A percentile compares a stretch with the other conserved stretches of the same genome.
Conservation (phyloP, 257 asterid species). For the Linderniella brevidens region DNA sequence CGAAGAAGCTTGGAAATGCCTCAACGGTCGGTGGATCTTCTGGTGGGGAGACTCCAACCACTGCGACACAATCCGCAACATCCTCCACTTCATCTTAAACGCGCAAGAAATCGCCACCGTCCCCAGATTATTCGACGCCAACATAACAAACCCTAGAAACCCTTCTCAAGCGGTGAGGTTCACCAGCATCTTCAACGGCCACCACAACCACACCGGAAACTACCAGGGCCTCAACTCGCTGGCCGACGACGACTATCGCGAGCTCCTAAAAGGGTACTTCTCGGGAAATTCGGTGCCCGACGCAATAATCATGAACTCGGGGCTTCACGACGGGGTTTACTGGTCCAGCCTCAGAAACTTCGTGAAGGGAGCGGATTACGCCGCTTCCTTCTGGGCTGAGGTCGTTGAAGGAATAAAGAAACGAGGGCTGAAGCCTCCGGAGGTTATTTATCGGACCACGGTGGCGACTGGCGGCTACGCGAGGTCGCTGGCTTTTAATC, state of each 20-base stretch:
- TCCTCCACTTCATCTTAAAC: slow-evolving; percentile 47
- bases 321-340: slow-evolving; percentile 65
- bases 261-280: slow-evolving; percentile 34
- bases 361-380: slow-evolving; percentile 40
- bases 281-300: slow-evolving; percentile 40
- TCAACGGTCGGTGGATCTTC: slow-evolving; percentile 62
- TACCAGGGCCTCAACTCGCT: slow-evolving; percentile 62
- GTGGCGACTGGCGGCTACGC: slow-evolving; percentile 80
- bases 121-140: slow-evolving; percentile 52
- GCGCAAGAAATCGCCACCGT: slow-evolving; percentile 26
- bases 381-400: slow-evolving; percentile 65
- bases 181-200: slow-evolving; percentile 83
- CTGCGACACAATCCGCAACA: slow-evolving; percentile 69
- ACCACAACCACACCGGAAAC: slow-evolving; percentile 38
- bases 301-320: slow-evolving; percentile 77
- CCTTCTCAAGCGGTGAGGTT: slow-evolving; percentile 46
- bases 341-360: slow-evolving; percentile 47
- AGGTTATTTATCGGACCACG: slow-evolving; percentile 57
- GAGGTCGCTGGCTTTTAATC: slow-evolving; percentile 53
- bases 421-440: slow-evolving; percentile 36
- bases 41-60: slow-evolving; percentile 99
- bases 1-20: slow-evolving; percentile 51
- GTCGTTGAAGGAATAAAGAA: slow-evolving; percentile 26
- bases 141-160: slow-evolving; percentile 60
- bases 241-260: slow-evolving; percentile 27